Evolutionary conservation across 805 yeast species (phyloP).

Genomic region (Barnettozyma pratensis): DNA sequence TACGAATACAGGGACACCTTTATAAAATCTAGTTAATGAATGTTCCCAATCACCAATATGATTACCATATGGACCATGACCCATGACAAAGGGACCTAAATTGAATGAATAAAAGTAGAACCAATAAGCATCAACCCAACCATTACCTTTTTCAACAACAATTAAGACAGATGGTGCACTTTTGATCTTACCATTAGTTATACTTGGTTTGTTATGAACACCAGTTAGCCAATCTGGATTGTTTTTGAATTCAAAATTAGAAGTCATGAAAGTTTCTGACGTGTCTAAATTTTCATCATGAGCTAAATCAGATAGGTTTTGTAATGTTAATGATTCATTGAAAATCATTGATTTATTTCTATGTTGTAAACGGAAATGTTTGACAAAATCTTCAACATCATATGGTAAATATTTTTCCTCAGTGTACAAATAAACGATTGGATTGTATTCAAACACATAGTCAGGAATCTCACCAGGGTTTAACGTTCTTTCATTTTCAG

Average conservation of each 20-base stretch:
- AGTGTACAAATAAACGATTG: slow-evolving; percentile 79
- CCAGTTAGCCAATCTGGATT: slow-evolving; percentile 90
- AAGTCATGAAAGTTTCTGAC: slow-evolving; percentile 49
- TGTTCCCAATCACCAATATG: slow-evolving; percentile 99
- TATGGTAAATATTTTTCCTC: slow-evolving; percentile 87
- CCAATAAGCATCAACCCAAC: slow-evolving; percentile 95
- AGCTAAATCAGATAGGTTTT: slow-evolving; percentile 23
- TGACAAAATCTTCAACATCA: slow-evolving; percentile 65
- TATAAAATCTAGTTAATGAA: slow-evolving; percentile 74
- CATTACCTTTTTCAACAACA: slow-evolving; percentile 89
- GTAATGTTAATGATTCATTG: slow-evolving; percentile 28
- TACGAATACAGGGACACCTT: slow-evolving; percentile 73
- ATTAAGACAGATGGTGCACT: slow-evolving; percentile 78
- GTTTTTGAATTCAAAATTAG: slow-evolving; percentile 64
- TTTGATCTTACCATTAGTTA: slow-evolving; percentile 63
- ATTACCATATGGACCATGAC: slow-evolving; percentile 94
- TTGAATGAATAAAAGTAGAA: slow-evolving; percentile 93
- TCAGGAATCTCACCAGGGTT: slow-evolving; percentile 54
- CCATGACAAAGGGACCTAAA: slow-evolving; percentile 96
- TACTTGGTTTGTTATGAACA: slow-evolving; percentile 54
- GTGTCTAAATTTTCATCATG: slow-evolving; percentile 26
- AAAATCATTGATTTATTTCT: slow-evolving; percentile 40
- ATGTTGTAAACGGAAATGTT: slow-evolving; percentile 55
- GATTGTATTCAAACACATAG: slow-evolving; percentile 62
- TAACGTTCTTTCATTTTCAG: slow-evolving; percentile 32